Base-by-base conservation (phyloP, 202 grass and related monocot species). In the Eragrostis tef region DNA sequence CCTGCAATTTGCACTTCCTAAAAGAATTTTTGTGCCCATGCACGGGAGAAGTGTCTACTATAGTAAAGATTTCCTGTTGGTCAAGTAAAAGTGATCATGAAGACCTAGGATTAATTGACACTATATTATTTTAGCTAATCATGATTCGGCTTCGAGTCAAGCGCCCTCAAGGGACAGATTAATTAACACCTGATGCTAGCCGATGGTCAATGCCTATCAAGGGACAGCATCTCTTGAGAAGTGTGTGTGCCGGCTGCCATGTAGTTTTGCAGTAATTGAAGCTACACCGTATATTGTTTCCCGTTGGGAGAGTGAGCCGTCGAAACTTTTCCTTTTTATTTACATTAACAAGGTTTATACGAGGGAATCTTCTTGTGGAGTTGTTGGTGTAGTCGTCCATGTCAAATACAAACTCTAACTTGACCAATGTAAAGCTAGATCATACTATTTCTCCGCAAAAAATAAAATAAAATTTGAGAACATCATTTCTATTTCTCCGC, bases 221-320 rank as follows among this genome's bases (percentile, higher is more conserved):
- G 87, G 39, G 87, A 89, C 82, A 89, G 87, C 87, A 89, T 89
- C 82, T 89, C 77, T 85, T 29, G 87, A 77, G 64, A 57, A 53
- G 26, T 70, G 87, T 71, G 76, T 69, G 64, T 70, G 82, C 64
- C 36, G 36, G 47, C 45, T 49, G 64, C 82, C 70, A n/a, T 85
- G 81, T 85, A 71, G 14, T 70, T 80, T 44, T 75, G 17, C 11
- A 8, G 43, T 70, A 6, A 64, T 56, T 15, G 24, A 60, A 39
- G 69, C 22, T 65, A 31, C n/a, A 39, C 34, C 5, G 1, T 39
- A 31, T 39, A 39, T 39, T 6, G 4, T 39, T 39, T 39, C 2
- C 3, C 34, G 34, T 39, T 39, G 34, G 0, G 6, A 39, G 34
- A 39, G 4, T 39, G 34, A 39, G 34, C 34, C 3, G 6, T 6